These are phyloP conservation scores for Solanum lycopersicoides DNA, from an alignment of 257 asterid species.

Conservation along the genomic window DNA sequence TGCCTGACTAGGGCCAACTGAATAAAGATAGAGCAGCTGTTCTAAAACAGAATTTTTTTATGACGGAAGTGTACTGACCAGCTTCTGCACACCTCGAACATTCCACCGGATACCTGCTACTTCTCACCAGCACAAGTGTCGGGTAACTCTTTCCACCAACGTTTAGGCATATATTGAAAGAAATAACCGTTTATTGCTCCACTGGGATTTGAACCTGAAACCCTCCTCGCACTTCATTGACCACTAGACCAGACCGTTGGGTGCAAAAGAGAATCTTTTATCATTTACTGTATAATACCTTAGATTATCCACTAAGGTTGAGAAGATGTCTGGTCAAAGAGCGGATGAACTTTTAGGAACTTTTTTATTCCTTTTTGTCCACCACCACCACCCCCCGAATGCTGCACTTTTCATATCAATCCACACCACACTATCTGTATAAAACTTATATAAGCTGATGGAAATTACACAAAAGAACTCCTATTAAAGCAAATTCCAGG, in stretches of 20 bases:
- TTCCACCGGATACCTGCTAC: background rate
- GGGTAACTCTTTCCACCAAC: background rate
- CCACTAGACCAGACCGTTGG: background rate
- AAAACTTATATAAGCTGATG: background rate
- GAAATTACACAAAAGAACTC: background rate
- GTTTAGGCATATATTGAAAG: background rate
- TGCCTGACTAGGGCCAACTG: background rate
- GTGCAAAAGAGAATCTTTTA: background rate
- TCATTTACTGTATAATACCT: background rate
- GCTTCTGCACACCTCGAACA: background rate
- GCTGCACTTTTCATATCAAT: background rate
- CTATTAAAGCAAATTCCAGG: background rate
- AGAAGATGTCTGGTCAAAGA: background rate
- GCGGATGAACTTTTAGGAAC: background rate
- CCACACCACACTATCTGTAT: background rate
- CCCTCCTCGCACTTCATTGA: background rate
- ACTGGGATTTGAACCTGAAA: background rate
- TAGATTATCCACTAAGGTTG: background rate
- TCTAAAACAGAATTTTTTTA: background rate
- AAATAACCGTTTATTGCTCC: background rate
- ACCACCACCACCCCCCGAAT: background rate
- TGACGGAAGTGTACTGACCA: background rate
- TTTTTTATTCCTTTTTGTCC: background rate
- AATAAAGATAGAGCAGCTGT: background rate
- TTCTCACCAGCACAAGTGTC: background rate